A percentile compares a stretch with the other conserved stretches of the same genome.
Evolutionary conservation across 192 early-diverging fungal species (phyloP).

Genomic region (Dimargaris verticillata): DNA sequence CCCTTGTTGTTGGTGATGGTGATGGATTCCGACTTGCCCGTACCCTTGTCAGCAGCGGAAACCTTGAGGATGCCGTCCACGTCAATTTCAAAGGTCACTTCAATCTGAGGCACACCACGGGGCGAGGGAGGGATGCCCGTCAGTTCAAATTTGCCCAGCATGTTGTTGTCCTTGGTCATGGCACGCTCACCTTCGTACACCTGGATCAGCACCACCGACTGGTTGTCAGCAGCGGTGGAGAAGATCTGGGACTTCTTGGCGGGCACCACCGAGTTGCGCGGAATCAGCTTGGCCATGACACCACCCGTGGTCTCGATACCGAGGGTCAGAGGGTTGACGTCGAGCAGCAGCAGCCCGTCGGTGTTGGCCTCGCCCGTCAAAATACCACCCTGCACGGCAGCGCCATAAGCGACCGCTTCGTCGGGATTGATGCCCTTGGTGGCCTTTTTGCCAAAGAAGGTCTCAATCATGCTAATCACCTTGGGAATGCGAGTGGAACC

Average conservation of each 20-base stretch:
- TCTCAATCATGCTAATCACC: conserved; percentile 81
- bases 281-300: conserved; percentile 89
- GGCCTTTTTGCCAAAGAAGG: conserved; percentile 94
- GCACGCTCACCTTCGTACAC: conserved; percentile 94
- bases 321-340: conserved; percentile 91
- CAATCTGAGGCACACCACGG: conserved; percentile 92
- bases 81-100: conserved; percentile 93
- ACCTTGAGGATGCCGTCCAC: conserved; percentile 90
- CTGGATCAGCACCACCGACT: conserved; percentile 89
- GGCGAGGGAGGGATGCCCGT: conserved; percentile 86
- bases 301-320: conserved; percentile 97
- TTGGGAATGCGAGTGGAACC: conserved; percentile 98
- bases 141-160: conserved; percentile 93
- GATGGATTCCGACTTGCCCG: conserved; percentile 90
- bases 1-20: conserved; percentile 97
- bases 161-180: conserved; percentile 97
- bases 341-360: conserved; percentile 60
- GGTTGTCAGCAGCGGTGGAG: conserved; percentile 94
- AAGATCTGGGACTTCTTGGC: conserved; percentile 98
- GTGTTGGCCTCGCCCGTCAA: conserved; percentile 54
- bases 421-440: conserved; percentile 96
- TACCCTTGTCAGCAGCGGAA: conserved; percentile 85
- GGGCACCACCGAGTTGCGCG: conserved; percentile 83
- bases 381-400: conserved; percentile 89
- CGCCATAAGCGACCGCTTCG: conserved; percentile 97